phyloP scores from a whole-genome alignment of 495 filamentous ascomycete genomes.

The Halenospora varia region DNA sequence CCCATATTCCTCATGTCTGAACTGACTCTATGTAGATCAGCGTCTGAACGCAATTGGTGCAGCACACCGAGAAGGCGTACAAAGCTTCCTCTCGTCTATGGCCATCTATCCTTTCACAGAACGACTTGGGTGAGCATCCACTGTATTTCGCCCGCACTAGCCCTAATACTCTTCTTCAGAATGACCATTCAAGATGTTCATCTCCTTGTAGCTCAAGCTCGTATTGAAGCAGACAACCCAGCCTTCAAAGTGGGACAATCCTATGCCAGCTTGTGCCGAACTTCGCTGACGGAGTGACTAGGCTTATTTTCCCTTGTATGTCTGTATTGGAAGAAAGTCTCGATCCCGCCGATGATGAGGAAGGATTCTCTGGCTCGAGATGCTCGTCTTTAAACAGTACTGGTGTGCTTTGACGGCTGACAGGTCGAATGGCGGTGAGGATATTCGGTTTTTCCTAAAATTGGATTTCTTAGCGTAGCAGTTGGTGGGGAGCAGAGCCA shows the following conservation, averaged over 20 bases:
- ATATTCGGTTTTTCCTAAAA: too few species aligned
- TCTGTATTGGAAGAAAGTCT: conserved; percentile 56
- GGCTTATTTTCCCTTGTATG: conserved; percentile 75
- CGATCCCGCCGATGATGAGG: background rate
- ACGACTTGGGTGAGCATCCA: conserved; percentile 28
- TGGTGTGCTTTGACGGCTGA: background rate
- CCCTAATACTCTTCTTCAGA: conserved; percentile 16
- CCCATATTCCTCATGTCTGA: background rate
- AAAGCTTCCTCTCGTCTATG: conserved; percentile 55
- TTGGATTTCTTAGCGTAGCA: too few species aligned
- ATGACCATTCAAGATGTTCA: conserved; percentile 64
- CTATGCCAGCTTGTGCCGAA: conserved; percentile 5
- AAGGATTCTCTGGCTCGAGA: background rate
- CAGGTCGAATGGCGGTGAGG: too few species aligned
- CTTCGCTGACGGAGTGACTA: conserved; percentile 14
- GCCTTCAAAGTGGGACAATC: conserved; percentile 51
- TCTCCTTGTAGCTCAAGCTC: conserved; percentile 60
- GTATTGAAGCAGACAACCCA: conserved; percentile 60
- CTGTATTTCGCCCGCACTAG: background rate
- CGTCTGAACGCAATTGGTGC: conserved; percentile 59
- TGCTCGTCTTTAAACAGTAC: background rate
- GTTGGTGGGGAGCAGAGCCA: too few species aligned
- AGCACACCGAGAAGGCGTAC: conserved; percentile 57
- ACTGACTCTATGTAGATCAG: conserved; percentile 45
- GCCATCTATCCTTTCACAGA: conserved; percentile 56